phyloP scores from a whole-genome alignment of 495 filamentous ascomycete species.

The Aspergillus egyptiacus region DNA sequence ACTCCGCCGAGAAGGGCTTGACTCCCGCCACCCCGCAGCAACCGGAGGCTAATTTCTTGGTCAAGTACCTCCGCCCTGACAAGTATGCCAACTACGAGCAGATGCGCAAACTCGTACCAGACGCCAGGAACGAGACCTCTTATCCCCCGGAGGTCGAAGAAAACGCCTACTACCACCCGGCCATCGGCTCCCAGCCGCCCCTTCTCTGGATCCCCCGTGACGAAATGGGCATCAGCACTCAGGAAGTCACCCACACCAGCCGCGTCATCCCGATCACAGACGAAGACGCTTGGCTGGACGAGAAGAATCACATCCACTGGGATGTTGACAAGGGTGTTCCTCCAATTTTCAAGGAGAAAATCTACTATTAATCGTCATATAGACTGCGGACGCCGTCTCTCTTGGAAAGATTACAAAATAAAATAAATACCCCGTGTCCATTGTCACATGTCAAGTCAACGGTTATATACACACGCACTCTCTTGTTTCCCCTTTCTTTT shows the following conservation, averaged over 20 bases:
- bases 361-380: constrained; percentile 26
- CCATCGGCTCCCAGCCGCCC: constrained; percentile 56
- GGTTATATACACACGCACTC: too few relatives aligned
- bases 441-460: too few relatives aligned
- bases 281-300: constrained; percentile 73
- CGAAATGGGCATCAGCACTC: constrained; percentile 63
- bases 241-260: constrained; percentile 68
- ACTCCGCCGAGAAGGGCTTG: constrained; percentile 37
- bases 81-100: constrained; percentile 64
- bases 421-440: too few relatives aligned
- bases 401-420: too few relatives aligned
- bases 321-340: constrained; percentile 63
- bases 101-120: constrained; percentile 67
- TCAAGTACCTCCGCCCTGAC: constrained; percentile 74
- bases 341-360: constrained; percentile 74
- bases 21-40: constrained; percentile 24
- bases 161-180: constrained; percentile 74
- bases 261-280: constrained; percentile 75
- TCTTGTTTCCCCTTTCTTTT: too few relatives aligned
- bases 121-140: constrained; percentile 35
- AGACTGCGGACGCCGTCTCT: too few relatives aligned
- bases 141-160: constrained; percentile 57
- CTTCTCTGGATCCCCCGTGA: constrained; percentile 84
- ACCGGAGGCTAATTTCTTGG: constrained; percentile 52
- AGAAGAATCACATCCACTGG: constrained; percentile 75